A percentile compares a stretch with the other conserved stretches of the same genome.
Conservation (phyloP, 2,329 filamentous ascomycete species). For the Pseudocercospora pini-densiflorae region DNA sequence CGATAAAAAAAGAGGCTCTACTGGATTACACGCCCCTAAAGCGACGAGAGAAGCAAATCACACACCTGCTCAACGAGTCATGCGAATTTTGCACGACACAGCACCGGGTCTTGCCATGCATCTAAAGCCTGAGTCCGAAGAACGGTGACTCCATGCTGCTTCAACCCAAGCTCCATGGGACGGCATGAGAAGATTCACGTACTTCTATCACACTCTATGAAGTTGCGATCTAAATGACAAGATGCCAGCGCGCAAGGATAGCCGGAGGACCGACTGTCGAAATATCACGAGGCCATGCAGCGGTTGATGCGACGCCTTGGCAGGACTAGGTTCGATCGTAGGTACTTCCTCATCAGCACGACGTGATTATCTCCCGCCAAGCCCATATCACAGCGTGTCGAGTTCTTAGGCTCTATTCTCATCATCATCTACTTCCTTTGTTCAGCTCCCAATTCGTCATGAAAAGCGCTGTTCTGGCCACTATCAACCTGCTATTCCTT, state of each 20-base stretch:
- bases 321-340: background rate
- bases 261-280: background rate
- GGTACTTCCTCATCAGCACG: background rate
- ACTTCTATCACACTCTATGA: background rate
- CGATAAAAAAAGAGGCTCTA: background rate
- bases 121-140: background rate
- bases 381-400: background rate
- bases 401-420: background rate
- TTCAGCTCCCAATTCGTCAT: background rate
- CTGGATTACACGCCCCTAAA: background rate
- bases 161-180: background rate
- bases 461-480: background rate
- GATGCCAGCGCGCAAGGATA: background rate
- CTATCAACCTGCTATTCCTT: background rate
- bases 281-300: background rate
- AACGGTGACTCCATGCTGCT: background rate
- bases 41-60: background rate
- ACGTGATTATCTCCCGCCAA: background rate
- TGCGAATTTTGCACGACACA: background rate
- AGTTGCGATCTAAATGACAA: background rate
- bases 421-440: background rate
- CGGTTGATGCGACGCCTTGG: background rate
- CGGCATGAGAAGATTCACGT: background rate
- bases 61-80: background rate
- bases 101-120: background rate